Base-by-base conservation (phyloP, 495 filamentous ascomycete species). In the Jackrogersella minutella region DNA sequence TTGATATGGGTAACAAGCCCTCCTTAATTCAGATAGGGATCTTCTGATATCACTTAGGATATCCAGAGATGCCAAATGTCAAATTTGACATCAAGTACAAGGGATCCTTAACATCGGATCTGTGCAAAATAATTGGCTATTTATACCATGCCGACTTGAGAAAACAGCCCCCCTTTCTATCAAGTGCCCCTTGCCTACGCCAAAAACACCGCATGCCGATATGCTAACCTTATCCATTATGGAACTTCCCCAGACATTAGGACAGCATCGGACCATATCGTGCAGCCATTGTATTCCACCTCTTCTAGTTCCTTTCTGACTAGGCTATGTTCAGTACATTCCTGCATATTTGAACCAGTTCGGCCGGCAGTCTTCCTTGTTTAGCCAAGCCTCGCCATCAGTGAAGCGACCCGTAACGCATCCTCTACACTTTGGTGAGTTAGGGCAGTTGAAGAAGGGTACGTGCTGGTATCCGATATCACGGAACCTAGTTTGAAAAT, bases 381-480 rank as follows among this genome's bases (percentile, higher is more conserved):
- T 83, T 21, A 99, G 80, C 77, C 84, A 96, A 26, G 84, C 77
- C 64, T 92, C 93, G 66, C 96, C 96, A 66, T 95, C 92, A 43
- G 91, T 97, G 69, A 97, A 90, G 30, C 89, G 83, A 36, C 93
- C 96, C 0, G 92, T 87, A 10, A 87, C 83, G 74, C 96, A 99
- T 65, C 93, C 93, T 60, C 85, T 88, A 74, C 96, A 99, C 76
- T 98, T 97, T 28, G 92, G 92, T 16, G 90, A 94, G 78, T 95
- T 97, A 56, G 96, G 96, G 76, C 96, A 99, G 78, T 98, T 98
- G 83, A 93, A 96, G 81, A 95, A 99, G 22, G 96, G 96, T 46
- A 98, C 96, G 71, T 99, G 96, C 69, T 96, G 92, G 78, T 99
- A 99, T 57, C 96, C 96, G 65, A 99, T 97, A 76, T 99, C 96